Evolutionary conservation across 371 early-diverging fungal genomes (phyloP).

Genomic region (Zychaea mexicana): DNA sequence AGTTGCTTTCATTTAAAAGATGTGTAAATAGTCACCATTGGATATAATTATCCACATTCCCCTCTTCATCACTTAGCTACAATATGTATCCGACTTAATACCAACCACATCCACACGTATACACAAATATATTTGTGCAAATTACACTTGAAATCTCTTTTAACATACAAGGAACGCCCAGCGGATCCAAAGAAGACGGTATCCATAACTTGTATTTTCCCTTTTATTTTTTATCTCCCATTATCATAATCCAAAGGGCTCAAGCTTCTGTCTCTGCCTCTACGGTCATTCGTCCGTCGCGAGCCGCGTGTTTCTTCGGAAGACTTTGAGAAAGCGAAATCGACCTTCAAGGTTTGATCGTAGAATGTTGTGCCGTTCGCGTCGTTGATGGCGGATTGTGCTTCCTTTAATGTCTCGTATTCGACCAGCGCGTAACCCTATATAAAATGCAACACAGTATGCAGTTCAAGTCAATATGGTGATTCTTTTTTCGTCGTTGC

Average conservation of each 20-base stretch:
- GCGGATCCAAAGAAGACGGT: too few species aligned
- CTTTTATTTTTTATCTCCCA: not conserved
- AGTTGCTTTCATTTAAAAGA: too few species aligned
- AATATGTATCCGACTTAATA: too few species aligned
- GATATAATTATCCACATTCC: too few species aligned
- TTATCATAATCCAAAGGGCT: slow-evolving; percentile 14
- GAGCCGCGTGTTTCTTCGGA: slow-evolving; percentile 15
- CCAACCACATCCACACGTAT: too few species aligned
- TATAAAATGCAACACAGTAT: not conserved
- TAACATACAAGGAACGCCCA: too few species aligned
- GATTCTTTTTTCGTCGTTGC: too few species aligned
- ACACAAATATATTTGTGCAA: too few species aligned
- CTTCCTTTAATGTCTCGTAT: slow-evolving; percentile 82
- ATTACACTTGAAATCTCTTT: too few species aligned
- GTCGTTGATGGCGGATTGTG: slow-evolving; percentile 76
- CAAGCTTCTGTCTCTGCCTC: slow-evolving; percentile 19
- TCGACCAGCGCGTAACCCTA: slow-evolving; percentile 95
- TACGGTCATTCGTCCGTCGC: slow-evolving; percentile 14
- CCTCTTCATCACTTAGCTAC: too few species aligned
- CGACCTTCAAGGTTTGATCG: slow-evolving; percentile 71
- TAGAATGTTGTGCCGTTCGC: slow-evolving; percentile 74
- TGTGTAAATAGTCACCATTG: too few species aligned
- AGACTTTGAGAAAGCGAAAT: slow-evolving; percentile 83
- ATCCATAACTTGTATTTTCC: not conserved
- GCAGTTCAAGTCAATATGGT: too few species aligned